Evolutionary conservation across 371 early-diverging fungal genomes (phyloP), one percentile per base, ranked within the genome.

Genomic region (Mortierella sp.): DNA sequence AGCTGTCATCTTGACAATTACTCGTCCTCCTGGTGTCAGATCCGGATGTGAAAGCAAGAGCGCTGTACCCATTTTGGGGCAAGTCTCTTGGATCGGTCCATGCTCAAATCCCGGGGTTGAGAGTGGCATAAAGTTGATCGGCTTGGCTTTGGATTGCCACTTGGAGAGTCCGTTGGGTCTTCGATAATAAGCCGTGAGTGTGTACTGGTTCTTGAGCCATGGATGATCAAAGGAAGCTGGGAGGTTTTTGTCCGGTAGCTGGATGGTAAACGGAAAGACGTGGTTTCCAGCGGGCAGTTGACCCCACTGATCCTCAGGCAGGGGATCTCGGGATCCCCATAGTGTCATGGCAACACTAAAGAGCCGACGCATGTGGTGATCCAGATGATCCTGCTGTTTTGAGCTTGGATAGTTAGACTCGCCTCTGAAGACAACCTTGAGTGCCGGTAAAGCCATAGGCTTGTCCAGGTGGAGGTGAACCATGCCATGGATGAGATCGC

Each of bases 131-230:
- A 74, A 74, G 48, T 74, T 69, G 55, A 74, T 69, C 16, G 65
- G 69, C 45, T 74, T 74, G 39, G 76, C 70, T 58, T 74, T 74
- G 46, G 76, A 74, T 46, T 74, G 76, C 76, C 76, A 74, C 38
- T 74, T 74, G 12, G 76, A 74, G 18, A 74, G 63, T 45, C 76
- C 76, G 28, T 74, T 74, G 24, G 76, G 76, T 31, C 76, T 64
- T 24, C 76, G 61, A 46, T 69, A 74, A 41, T 74, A 74, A 18
- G 76, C 76, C 13, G 76, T 74, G 42, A 74, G 66, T 0, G 69
- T 69, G 30, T 74, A 74, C 43, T 74, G 76, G 46, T 74, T 74
- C 70, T 74, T 74, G 54, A 74, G 71, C 79, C 79, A 78, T 1
- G 71, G 71, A 47, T 78, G 72, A 18, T 78, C 79, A 61, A 78